Percentiles rank a stretch among this genome's conserved stretches.
Conservation (phyloP, 352 stramenopile species). For the Pythium brassicae region DNA sequence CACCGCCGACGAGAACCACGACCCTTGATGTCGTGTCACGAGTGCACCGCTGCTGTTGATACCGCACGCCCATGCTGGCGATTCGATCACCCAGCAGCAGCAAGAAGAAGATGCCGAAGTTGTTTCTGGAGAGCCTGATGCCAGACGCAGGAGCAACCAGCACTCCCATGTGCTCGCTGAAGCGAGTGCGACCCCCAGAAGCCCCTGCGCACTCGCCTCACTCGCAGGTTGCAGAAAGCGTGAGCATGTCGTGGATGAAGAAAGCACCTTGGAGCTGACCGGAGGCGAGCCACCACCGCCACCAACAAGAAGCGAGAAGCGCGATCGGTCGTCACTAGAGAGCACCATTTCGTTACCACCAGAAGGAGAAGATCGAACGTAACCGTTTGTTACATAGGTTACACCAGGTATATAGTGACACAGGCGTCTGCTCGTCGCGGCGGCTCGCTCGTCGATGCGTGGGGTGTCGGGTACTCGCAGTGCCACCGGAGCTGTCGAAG, state of each 20-base stretch:
- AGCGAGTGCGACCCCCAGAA: background rate
- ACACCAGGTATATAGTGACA: too few species aligned
- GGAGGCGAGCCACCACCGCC: background rate
- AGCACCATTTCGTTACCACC: slow-evolving; percentile 21
- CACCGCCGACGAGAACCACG: background rate
- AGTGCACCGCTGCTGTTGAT: slow-evolving; percentile 9
- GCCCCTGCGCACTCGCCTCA: background rate
- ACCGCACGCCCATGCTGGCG: slow-evolving; percentile 22
- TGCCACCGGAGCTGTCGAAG: too few species aligned
- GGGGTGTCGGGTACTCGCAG: too few species aligned
- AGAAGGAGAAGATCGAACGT: too few species aligned
- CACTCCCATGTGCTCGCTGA: slow-evolving; percentile 21
- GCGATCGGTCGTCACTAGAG: slow-evolving; percentile 30
- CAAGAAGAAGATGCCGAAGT: background rate
- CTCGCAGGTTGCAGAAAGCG: slow-evolving; percentile 6
- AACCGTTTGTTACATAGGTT: too few species aligned
- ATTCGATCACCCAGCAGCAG: slow-evolving; percentile 28
- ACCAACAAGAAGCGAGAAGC: slow-evolving; percentile 30
- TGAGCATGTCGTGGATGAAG: background rate
- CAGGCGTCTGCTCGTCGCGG: too few species aligned
- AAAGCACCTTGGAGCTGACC: background rate
- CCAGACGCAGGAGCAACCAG: slow-evolving; percentile 29
- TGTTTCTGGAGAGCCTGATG: background rate
- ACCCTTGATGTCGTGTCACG: slow-evolving; percentile 1
- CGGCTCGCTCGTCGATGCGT: too few species aligned